These are phyloP conservation scores for Albatrellus ellisii DNA, from an alignment of 768 basidiomycete genomes.

Conservation along the genomic window DNA sequence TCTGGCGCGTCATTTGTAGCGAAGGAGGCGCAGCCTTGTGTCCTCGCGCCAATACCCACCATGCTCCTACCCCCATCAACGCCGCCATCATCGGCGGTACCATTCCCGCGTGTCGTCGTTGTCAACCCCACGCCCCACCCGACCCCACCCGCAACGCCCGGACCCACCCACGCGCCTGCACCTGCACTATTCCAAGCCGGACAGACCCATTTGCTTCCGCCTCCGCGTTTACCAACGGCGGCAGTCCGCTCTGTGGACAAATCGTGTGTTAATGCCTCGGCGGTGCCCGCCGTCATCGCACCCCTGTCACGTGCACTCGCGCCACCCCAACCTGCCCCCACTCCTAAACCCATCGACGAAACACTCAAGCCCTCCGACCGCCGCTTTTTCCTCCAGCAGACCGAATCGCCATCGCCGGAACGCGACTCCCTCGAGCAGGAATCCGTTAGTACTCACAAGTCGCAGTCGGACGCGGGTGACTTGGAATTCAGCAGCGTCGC, in stretches of 20 bases:
- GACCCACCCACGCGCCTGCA: conserved; percentile 12
- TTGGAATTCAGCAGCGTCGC: conserved; percentile 22
- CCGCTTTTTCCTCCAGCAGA: conserved; percentile 31
- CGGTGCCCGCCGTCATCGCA: neutral
- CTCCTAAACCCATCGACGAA: conserved; percentile 15
- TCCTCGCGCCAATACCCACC: conserved; percentile 11
- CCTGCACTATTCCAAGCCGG: conserved; percentile 18
- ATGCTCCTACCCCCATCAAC: conserved; percentile 12
- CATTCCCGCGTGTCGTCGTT: conserved; percentile 46
- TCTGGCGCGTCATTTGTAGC: neutral
- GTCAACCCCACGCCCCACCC: conserved; percentile 70
- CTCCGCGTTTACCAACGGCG: conserved; percentile 14
- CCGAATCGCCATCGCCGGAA: conserved; percentile 28
- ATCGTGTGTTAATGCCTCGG: neutral
- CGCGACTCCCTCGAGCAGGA: conserved; percentile 17
- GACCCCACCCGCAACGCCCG: conserved; percentile 63
- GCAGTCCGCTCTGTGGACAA: neutral
- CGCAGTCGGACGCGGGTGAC: conserved; percentile 20
- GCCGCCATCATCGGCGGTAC: conserved; percentile 16
- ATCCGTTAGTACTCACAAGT: conserved; percentile 19
- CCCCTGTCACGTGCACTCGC: neutral
- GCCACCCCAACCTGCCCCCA: conserved; percentile 3
- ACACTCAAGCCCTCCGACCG: conserved; percentile 26
- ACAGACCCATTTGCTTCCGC: conserved; percentile 18
- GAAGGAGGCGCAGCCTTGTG: conserved; percentile 8